phyloP scores from a whole-genome alignment of 805 yeast genomes.

The Alloascoidea hylecoeti region DNA sequence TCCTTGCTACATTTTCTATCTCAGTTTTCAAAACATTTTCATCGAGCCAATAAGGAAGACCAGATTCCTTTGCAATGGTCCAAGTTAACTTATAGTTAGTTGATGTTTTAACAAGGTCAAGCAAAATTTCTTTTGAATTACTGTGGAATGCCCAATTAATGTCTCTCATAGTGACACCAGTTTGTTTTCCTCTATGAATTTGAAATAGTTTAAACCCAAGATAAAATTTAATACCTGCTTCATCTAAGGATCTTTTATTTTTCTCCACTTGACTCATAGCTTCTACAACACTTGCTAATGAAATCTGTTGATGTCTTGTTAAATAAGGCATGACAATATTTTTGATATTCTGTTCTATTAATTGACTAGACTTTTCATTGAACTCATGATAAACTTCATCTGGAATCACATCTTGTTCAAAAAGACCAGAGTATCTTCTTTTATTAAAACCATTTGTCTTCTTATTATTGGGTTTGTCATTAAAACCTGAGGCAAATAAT shows the following conservation, averaged over 20 bases:
- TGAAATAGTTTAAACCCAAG: conserved; percentile 59
- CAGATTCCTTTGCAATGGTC: conserved; percentile 42
- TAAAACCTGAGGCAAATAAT: conserved; percentile 1
- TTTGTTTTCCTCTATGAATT: conserved; percentile 34
- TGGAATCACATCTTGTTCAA: conserved; percentile 10
- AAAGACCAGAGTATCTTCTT: conserved; percentile 1
- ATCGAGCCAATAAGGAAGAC: conserved; percentile 61
- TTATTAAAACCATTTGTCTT: neutral
- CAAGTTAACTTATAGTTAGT: conserved; percentile 37
- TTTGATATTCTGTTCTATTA: conserved; percentile 45
- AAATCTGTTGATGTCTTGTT: conserved; percentile 85
- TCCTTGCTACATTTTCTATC: conserved; percentile 59
- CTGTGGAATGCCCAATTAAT: conserved; percentile 81
- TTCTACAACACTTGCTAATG: conserved; percentile 55
- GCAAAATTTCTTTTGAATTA: conserved; percentile 55
- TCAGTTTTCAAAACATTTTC: conserved; percentile 28
- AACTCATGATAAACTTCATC: conserved; percentile 26
- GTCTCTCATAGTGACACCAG: conserved; percentile 60
- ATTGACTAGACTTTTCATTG: conserved; percentile 25
- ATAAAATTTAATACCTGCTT: conserved; percentile 57
- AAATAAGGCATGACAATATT: conserved; percentile 60
- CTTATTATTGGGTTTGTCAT: neutral
- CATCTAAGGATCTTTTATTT: conserved; percentile 29
- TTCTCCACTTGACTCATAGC: conserved; percentile 43
- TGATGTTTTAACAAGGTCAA: conserved; percentile 31